Evolutionary conservation across 768 basidiomycete genomes (phyloP), one percentile per base, ranked within the genome.

Genomic region (Pulveroboletus frians): DNA sequence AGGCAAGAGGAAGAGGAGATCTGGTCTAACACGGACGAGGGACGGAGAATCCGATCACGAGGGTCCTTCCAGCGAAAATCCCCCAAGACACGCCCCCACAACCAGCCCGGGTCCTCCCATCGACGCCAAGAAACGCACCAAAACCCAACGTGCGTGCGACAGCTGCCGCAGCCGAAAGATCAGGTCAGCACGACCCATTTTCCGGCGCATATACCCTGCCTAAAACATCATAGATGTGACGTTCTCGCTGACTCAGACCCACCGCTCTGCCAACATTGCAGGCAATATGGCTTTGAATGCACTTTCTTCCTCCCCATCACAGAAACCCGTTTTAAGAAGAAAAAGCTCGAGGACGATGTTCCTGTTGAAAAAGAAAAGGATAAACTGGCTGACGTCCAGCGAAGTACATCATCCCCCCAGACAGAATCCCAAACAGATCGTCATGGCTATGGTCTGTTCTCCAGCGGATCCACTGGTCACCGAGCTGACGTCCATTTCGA

Each of bases 291-390:
- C 38, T 90, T 93, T 57, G 92, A 95, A 55, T 96, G 95, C 67
- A 96, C 94, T 5, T 96, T 94, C 71, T 95, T 96, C 75, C 81
- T 98, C 11, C 96, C 96, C 35, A 99, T 99, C 59, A 92, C 95
- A 9, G 96, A 98, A 69, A 99, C 96, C 0, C 85, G 96, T 17
- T 99, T 97, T 78, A 97, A 97, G 73, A 96, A 96, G 75, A 92
- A 92, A 73, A 86, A 88, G 57, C 50, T 83, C 38, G 88, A 92
- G 60, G 84, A 89, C 58, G 87, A 87, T 44, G 69, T 73, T 2
- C 69, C 71, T 0, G 67, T 55, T 9, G 64, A 70, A 41, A 65
- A 67, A 56, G 74, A 75, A 34, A 70, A 62, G 41, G 68, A 69
- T 15, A 63, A 62, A 42, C 51, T 63, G 20, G 20, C 36, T 4